A percentile compares a stretch with the other conserved stretches of the same genome.
phyloP scores from a whole-genome alignment of 768 basidiomycete species.

The Pleurotus ostreatus region DNA sequence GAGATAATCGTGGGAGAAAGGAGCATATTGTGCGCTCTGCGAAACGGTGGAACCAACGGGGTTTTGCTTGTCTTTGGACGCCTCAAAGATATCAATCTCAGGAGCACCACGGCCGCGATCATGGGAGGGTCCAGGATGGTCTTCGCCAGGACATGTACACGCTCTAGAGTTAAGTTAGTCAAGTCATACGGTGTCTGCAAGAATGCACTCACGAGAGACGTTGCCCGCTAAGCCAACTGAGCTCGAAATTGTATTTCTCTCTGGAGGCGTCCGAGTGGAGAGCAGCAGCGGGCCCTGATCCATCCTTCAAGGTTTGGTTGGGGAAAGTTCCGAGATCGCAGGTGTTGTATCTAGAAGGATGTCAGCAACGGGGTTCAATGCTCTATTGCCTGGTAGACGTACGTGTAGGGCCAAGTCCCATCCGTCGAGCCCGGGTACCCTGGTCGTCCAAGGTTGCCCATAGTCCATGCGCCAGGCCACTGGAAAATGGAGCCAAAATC shows the following conservation, averaged over 20 bases:
- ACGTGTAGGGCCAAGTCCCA: constrained; percentile 83
- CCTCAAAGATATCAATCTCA: constrained; percentile 83
- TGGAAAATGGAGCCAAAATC: constrained; percentile 15
- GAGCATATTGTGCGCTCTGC: constrained; percentile 74
- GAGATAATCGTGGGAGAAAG: constrained; percentile 40
- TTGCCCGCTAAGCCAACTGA: constrained; percentile 80
- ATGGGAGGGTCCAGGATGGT: constrained; percentile 69
- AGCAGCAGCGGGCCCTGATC: constrained; percentile 58
- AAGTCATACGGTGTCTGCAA: background rate
- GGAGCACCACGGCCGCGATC: constrained; percentile 65
- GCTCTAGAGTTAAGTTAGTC: constrained; percentile 35
- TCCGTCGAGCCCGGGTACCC: constrained; percentile 80
- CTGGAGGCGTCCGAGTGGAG: constrained; percentile 44
- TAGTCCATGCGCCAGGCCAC: constrained; percentile 89
- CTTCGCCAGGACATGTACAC: constrained; percentile 71
- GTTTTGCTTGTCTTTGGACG: constrained; percentile 55
- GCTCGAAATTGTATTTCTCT: constrained; percentile 48
- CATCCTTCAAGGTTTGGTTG: constrained; percentile 59
- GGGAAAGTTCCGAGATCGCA: constrained; percentile 78
- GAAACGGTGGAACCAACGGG: constrained; percentile 53
- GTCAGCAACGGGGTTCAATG: background rate
- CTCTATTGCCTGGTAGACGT: constrained; percentile 18
- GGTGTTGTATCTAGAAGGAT: constrained; percentile 41
- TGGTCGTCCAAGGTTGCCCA: constrained; percentile 83
- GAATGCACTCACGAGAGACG: constrained; percentile 52